These are phyloP conservation scores for Hymenoscyphus infarciens DNA, from an alignment of 2,329 filamentous ascomycete species.

Conservation along the genomic window DNA sequence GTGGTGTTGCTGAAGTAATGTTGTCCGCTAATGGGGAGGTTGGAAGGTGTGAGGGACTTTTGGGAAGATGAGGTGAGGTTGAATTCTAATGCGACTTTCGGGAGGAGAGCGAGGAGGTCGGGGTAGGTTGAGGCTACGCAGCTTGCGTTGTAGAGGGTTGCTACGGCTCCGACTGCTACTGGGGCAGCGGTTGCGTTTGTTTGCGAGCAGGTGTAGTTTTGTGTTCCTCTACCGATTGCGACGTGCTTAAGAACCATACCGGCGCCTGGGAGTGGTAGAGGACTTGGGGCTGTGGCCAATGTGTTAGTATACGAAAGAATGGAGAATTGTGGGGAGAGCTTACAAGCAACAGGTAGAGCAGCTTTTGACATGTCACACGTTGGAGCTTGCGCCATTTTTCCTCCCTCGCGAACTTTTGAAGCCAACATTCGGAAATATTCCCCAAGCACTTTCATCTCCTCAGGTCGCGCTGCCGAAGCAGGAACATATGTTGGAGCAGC, in stretches of 20 bases:
- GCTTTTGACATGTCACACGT: constrained; percentile 54
- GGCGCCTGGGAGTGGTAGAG: constrained; percentile 56
- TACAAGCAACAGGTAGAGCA: constrained; percentile 45
- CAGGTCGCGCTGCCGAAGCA: constrained; percentile 22
- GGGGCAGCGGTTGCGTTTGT: constrained; percentile 59
- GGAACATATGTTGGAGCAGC: constrained; percentile 30
- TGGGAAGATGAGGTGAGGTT: constrained; percentile 44
- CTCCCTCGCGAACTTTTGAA: constrained; percentile 46
- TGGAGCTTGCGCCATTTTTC: constrained; percentile 43
- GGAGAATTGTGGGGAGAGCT: constrained; percentile 34
- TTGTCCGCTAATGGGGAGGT: constrained; percentile 65
- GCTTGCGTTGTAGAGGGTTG: constrained; percentile 82
- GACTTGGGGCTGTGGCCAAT: constrained; percentile 45
- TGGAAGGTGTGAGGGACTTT: constrained; percentile 49
- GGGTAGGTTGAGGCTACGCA: constrained; percentile 72
- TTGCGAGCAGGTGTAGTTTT: constrained; percentile 86
- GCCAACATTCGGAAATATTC: constrained; percentile 60
- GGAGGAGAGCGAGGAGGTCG: constrained; percentile 60
- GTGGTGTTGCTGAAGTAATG: constrained; percentile 74
- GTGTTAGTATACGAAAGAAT: constrained; percentile 11
- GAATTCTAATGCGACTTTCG: constrained; percentile 66
- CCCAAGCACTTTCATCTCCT: constrained; percentile 43
- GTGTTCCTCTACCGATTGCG: constrained; percentile 79
- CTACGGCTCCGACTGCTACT: constrained; percentile 66
- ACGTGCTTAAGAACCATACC: constrained; percentile 71